Percentiles rank a stretch among this genome's conserved stretches.
Evolutionary conservation across 1,284 basidiomycete species (phyloP).

Genomic region (Butyriboletus appendiculatus): DNA sequence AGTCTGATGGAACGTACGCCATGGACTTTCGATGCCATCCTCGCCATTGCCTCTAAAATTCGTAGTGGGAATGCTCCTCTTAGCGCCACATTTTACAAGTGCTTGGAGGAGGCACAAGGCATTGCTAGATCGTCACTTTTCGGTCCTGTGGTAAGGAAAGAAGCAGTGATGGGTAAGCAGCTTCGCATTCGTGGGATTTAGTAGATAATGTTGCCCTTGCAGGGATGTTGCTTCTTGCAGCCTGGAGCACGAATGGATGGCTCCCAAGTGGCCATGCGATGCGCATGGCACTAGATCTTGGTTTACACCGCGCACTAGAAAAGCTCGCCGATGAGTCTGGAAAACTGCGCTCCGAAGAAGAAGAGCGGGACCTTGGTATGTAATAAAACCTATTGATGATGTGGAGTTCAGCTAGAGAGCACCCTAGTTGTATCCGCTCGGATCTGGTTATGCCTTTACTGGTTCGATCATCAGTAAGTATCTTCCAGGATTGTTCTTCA

Average conservation of each 20-base stretch:
- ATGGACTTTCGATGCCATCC: conserved; percentile 90
- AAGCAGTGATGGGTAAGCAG: conserved; percentile 82
- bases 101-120: conserved; percentile 91
- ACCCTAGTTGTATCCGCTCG: conserved; percentile 81
- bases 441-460: conserved; percentile 93
- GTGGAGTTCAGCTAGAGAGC: conserved; percentile 7
- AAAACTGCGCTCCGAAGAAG: conserved; percentile 72
- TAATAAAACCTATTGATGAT: conserved; percentile 11
- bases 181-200: conserved; percentile 2
- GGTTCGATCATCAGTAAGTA: conserved; percentile 88
- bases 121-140: conserved; percentile 92
- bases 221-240: conserved; percentile 89
- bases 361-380: conserved; percentile 84
- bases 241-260: conserved; percentile 95
- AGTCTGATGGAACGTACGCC: conserved; percentile 87
- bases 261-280: conserved; percentile 90
- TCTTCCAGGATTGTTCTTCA: conserved; percentile 6
- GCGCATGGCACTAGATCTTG: conserved; percentile 93
- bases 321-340: conserved; percentile 79
- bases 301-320: conserved; percentile 86
- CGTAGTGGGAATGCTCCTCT: conserved; percentile 86
- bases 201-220: conserved; percentile 8
- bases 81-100: conserved; percentile 84
- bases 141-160: conserved; percentile 89
- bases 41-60: conserved; percentile 90